These are phyloP conservation scores for Aspergillus wentii DNA, from an alignment of 495 filamentous ascomycete genomes.

Conservation along the genomic window DNA sequence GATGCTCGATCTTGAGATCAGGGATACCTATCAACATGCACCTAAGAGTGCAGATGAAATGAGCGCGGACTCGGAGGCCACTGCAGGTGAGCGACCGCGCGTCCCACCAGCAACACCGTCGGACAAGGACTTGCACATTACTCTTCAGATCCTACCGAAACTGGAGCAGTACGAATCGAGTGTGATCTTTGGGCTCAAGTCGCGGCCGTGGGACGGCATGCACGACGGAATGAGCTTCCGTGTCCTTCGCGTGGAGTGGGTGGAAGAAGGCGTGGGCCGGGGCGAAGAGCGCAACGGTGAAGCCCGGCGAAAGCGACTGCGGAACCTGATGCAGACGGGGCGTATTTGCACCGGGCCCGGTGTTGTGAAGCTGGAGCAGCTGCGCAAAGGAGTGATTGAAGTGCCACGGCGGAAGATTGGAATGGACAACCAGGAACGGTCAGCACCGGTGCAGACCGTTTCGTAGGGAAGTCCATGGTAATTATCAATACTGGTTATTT, in stretches of 20 bases:
- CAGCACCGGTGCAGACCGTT: slow-evolving; percentile 30
- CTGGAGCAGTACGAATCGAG: slow-evolving; percentile 71
- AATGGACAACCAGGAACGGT: slow-evolving; percentile 24
- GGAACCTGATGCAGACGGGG: slow-evolving; percentile 39
- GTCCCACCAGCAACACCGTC: slow-evolving; percentile 34
- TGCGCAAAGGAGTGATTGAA: slow-evolving; percentile 31
- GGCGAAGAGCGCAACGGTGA: slow-evolving; percentile 61
- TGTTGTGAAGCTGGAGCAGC: slow-evolving; percentile 37
- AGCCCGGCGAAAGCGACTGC: slow-evolving; percentile 57
- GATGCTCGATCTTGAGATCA: slow-evolving; percentile 61
- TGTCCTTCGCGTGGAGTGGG: slow-evolving; percentile 73
- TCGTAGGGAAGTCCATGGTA: too few species aligned
- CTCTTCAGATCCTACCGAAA: slow-evolving; percentile 72
- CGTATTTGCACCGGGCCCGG: slow-evolving; percentile 45
- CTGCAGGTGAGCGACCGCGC: slow-evolving; percentile 29
- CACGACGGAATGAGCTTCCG: slow-evolving; percentile 92
- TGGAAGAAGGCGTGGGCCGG: slow-evolving; percentile 63
- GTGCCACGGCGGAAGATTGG: slow-evolving; percentile 23
- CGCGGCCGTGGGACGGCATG: slow-evolving; percentile 59
- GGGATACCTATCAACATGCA: slow-evolving; percentile 36
- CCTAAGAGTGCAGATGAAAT: slow-evolving; percentile 23
- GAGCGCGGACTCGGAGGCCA: slow-evolving; percentile 11
- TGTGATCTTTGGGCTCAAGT: slow-evolving; percentile 72
- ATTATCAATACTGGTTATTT: too few species aligned
- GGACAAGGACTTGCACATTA: slow-evolving; percentile 78